Conservation (phyloP, 83 land plant species). For the Picea abies region DNA sequence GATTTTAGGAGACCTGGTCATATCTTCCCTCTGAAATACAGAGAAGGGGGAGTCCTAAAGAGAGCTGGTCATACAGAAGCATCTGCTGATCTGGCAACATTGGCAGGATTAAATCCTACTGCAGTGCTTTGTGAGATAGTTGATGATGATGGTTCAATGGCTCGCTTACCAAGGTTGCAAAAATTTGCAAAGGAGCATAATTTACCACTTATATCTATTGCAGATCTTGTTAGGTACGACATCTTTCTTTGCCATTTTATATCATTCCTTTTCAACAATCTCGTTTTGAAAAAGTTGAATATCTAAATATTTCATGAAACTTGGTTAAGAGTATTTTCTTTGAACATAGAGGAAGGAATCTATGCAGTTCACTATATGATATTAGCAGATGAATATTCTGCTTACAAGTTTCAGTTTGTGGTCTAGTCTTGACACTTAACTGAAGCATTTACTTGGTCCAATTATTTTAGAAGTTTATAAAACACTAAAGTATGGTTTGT, state of each 20-base stretch:
- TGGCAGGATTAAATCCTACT: conserved; percentile 87
- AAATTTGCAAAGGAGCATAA: conserved; percentile 78
- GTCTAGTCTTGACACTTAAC: not conserved
- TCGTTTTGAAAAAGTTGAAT: no score
- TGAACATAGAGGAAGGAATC: no score
- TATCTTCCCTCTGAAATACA: conserved; percentile 91
- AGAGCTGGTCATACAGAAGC: conserved; percentile 99
- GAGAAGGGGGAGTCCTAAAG: conserved; percentile 98
- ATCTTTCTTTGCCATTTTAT: not conserved
- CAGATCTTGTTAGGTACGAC: conserved; percentile 86
- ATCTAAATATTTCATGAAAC: no score
- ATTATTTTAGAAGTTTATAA: no score
- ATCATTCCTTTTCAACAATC: not conserved
- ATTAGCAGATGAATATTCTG: not conserved
- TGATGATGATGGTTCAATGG: conserved; percentile 96
- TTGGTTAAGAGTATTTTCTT: no score
- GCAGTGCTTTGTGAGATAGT: conserved; percentile 96
- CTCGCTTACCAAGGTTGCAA: conserved; percentile 82
- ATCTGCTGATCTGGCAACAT: conserved; percentile 82
- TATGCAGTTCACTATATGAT: not conserved
- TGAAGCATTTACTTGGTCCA: no score
- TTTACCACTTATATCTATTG: conserved; percentile 88
- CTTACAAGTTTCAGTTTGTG: not conserved
- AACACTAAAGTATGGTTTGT: no score
- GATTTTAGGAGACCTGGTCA: conserved; percentile 96